Evolutionary conservation across 2,329 filamentous ascomycete genomes (phyloP), one percentile per base, ranked within the genome.

Genomic region (Colletotrichum higginsianum): DNA sequence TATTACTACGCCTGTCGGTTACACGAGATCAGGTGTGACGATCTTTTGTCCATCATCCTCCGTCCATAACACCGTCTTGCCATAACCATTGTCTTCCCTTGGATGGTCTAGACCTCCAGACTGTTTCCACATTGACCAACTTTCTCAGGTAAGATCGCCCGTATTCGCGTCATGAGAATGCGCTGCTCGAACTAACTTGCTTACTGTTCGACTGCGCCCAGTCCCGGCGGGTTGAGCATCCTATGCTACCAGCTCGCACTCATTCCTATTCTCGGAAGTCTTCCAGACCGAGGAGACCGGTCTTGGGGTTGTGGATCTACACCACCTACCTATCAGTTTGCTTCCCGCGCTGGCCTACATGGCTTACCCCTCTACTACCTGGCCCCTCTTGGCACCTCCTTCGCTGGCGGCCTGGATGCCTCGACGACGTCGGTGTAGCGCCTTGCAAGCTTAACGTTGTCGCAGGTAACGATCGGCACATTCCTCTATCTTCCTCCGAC

Each of bases 101-200:
- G 23, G 35, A 49, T 35, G 50, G 58, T 68, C 65, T 68, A 68
- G 65, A 55, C 65, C 65, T 53, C 56, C 15, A 52, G 12, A 9
- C 50, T 30, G 68, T 68, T 68, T 58, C 68, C 68, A 68, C 68
- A 71, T 40, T 66, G 58, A 55, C 62, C 62, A 70, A 61, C 53
- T 70, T 70, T 66, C 62, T 30, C 67, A 35, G 30, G 23, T n/a
- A 68, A 26, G 47, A 68, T 26, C 66, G 42, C 47, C 53, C 58
- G 30, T 40, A 21, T 68, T 49, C 58, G 53, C 65, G 68, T 68
- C 68, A 68, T 68, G 38, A 55, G 11, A 55, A 30, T 44, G 21
- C 52, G 26, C 23, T 47, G 23, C 42, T 50, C 65, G 26, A 30
- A 52, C 55, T 35, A 52, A 15, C 11, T 58, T 35, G 46, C 46